Evolutionary conservation across 2,329 filamentous ascomycete species (phyloP).

Genomic region (Cladosporium phlei): DNA sequence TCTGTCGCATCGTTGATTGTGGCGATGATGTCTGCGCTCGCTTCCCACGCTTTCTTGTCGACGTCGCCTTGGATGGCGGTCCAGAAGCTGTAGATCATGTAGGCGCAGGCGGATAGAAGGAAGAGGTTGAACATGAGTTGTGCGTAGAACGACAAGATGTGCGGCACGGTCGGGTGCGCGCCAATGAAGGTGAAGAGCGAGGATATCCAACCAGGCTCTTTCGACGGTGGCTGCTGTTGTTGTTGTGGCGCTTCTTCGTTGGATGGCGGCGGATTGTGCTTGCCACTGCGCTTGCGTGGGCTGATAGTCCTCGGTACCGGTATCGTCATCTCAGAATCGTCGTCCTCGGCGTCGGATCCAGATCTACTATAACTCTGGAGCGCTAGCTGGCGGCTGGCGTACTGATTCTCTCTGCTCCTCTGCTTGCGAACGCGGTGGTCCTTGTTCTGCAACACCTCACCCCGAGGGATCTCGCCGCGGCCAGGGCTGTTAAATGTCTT

Average conservation of each 20-base stretch:
- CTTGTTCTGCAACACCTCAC: constrained; percentile 34
- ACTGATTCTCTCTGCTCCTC: constrained; percentile 25
- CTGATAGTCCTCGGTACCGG: constrained; percentile 10
- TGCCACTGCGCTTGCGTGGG: constrained; percentile 25
- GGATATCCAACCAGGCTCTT: constrained; percentile 28
- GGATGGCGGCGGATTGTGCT: constrained; percentile 15
- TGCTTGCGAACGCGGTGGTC: constrained; percentile 35
- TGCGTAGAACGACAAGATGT: constrained; percentile 62
- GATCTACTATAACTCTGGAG: constrained; percentile 28
- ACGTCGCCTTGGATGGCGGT: constrained; percentile 71
- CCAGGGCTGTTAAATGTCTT: constrained; percentile 33
- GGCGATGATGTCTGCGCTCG: constrained; percentile 60
- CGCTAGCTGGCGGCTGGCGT: constrained; percentile 22
- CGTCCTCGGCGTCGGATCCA: constrained; percentile 21
- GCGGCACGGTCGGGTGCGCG: constrained; percentile 60
- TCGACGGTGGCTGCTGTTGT: constrained; percentile 6
- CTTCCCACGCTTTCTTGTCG: constrained; percentile 63
- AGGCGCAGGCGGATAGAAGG: constrained; percentile 54
- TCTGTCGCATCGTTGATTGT: constrained; percentile 70
- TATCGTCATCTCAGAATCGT: constrained; percentile 22
- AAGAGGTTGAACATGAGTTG: constrained; percentile 63
- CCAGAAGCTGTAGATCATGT: constrained; percentile 65
- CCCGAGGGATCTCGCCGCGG: constrained; percentile 33
- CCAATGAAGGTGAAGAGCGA: constrained; percentile 59
- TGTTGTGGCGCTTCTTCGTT: constrained; percentile 2